Percentiles rank a stretch among this genome's conserved stretches.
Conservation (phyloP, 1,139 yeast species). For the Debaryomyces sp. region DNA sequence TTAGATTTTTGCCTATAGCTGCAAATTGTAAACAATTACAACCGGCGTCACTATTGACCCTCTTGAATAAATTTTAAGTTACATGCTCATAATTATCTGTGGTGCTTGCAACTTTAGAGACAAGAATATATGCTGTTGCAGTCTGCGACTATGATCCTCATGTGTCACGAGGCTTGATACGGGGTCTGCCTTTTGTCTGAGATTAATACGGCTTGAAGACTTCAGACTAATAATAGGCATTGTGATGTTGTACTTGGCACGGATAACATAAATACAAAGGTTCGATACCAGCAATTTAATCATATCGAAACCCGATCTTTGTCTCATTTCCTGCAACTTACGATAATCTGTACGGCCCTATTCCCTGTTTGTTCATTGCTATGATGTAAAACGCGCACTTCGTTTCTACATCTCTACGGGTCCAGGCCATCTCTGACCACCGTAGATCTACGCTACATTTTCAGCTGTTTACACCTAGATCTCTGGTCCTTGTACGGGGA, state of each 20-base stretch:
- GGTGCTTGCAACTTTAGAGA: background rate
- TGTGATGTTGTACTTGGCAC: no score
- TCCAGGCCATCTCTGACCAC: background rate
- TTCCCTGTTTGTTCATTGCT: background rate
- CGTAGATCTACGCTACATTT: background rate
- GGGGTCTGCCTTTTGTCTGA: background rate
- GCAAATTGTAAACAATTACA: background rate
- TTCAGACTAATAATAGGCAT: no score
- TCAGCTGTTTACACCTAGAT: background rate
- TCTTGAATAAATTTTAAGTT: background rate
- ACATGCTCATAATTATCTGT: background rate
- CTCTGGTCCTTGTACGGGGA: background rate
- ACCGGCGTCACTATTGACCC: background rate
- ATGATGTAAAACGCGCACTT: background rate
- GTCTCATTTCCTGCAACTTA: background rate
- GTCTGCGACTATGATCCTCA: background rate
- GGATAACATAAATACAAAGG: background rate
- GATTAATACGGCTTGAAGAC: no score
- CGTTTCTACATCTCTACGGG: background rate
- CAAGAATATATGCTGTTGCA: background rate
- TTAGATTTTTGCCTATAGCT: background rate
- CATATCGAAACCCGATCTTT: background rate
- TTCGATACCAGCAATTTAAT: background rate
- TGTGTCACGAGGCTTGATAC: background rate
- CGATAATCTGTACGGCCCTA: background rate